Conservation (phyloP, 1,284 basidiomycete genomes). For the Inonotus hispidus region DNA sequence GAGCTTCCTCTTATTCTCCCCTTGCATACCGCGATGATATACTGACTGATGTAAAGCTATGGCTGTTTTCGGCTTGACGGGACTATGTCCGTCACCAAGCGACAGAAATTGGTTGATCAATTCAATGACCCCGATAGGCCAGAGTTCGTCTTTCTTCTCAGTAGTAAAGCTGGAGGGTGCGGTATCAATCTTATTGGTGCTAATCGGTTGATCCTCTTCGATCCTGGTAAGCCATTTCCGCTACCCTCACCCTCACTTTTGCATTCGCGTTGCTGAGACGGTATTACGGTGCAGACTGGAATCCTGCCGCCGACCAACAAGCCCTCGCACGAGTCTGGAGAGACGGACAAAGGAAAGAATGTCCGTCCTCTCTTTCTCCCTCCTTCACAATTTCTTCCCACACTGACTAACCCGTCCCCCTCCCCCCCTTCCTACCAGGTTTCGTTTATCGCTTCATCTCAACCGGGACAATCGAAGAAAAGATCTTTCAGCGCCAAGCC, state of each 20-base stretch:
- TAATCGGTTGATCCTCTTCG: constrained; percentile 92
- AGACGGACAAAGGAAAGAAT: constrained; percentile 99
- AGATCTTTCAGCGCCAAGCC: constrained; percentile 95
- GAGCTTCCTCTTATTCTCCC: constrained; percentile 21
- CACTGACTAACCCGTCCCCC: too few species aligned
- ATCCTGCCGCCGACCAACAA: constrained; percentile 97
- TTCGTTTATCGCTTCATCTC: constrained; percentile 99
- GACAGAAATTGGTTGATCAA: constrained; percentile 94
- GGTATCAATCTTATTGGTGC: constrained; percentile 98
- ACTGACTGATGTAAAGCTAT: constrained; percentile 51
- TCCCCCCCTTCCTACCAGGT: constrained; percentile 38
- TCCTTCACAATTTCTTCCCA: neutral
- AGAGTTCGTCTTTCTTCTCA: constrained; percentile 94
- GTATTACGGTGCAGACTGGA: constrained; percentile 71
- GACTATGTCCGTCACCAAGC: constrained; percentile 89
- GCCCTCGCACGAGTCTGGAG: constrained; percentile 98
- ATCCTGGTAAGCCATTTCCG: constrained; percentile 63
- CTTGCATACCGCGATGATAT: neutral
- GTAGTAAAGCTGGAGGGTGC: constrained; percentile 96
- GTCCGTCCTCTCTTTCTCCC: constrained; percentile 38
- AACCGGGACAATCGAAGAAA: constrained; percentile 98
- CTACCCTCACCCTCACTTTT: neutral
- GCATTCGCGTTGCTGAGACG: constrained; percentile 2
- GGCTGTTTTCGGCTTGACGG: constrained; percentile 92
- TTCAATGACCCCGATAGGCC: constrained; percentile 96